Evolutionary conservation across 2,329 filamentous ascomycete genomes (phyloP).

Genomic region (Cladophialophora yegresii): DNA sequence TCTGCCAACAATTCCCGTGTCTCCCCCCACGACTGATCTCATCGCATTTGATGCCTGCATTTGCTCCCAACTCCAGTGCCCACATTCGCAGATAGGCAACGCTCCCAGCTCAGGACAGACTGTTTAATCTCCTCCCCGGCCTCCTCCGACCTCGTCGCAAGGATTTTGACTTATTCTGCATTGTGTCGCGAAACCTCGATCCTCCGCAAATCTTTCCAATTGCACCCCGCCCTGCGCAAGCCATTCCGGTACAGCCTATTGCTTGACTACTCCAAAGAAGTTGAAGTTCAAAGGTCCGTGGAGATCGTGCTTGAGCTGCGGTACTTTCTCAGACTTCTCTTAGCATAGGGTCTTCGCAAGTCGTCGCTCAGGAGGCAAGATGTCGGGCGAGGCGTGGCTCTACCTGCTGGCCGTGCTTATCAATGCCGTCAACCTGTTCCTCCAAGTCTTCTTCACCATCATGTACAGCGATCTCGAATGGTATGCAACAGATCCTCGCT

Average conservation of each 20-base stretch:
- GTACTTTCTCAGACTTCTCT: background rate
- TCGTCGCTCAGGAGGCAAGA: slow-evolving; percentile 51
- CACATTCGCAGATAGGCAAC: background rate
- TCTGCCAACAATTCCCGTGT: slow-evolving; percentile 26
- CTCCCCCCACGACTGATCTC: slow-evolving; percentile 29
- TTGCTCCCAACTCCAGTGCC: slow-evolving; percentile 1
- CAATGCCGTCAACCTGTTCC: slow-evolving; percentile 99
- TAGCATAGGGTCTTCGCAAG: slow-evolving; percentile 4
- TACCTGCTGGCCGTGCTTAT: slow-evolving; percentile 97
- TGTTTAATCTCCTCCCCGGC: background rate
- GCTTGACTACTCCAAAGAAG: background rate
- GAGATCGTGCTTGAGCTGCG: background rate
- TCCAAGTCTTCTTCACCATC: slow-evolving; percentile 99
- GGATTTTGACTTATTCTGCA: background rate
- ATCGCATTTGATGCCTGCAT: slow-evolving; percentile 17
- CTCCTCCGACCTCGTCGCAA: background rate
- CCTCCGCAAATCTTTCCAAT: slow-evolving; percentile 1
- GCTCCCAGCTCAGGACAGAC: background rate
- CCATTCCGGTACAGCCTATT: background rate
- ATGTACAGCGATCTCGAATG: slow-evolving; percentile 99
- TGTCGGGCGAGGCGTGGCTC: slow-evolving; percentile 98
- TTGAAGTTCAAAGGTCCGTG: slow-evolving; percentile 1
- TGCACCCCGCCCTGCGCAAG: slow-evolving; percentile 5
- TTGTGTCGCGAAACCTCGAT: background rate
- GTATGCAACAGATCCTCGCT: slow-evolving; percentile 57